phyloP scores from a whole-genome alignment of 768 basidiomycete species.

The Podaxis rugospora region DNA sequence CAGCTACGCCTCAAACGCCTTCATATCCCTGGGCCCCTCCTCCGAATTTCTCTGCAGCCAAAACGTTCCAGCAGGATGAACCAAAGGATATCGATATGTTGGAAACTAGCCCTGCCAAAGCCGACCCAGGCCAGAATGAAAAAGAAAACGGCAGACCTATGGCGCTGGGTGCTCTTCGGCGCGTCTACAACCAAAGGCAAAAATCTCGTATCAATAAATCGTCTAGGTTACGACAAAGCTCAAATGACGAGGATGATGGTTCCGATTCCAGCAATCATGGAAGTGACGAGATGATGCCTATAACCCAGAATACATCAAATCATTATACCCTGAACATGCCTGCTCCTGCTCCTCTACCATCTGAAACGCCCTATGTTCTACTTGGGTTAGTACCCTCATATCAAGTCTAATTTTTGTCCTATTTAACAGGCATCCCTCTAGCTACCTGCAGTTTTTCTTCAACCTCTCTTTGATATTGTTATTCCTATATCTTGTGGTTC shows the following conservation, averaged over 20 bases:
- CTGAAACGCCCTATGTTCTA: conserved; percentile 76
- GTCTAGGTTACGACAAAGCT: conserved; percentile 21
- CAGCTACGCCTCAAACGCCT: conserved; percentile 36
- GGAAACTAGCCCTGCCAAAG: conserved; percentile 57
- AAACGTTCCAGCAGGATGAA: conserved; percentile 54
- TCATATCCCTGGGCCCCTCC: conserved; percentile 66
- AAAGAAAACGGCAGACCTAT: conserved; percentile 38
- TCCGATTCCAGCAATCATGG: conserved; percentile 46
- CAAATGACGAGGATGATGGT: conserved; percentile 35
- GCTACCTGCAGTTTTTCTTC: conserved; percentile 94
- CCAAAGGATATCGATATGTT: conserved; percentile 72
- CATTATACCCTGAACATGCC: conserved; percentile 85
- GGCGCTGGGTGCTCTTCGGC: conserved; percentile 59
- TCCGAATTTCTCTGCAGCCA: conserved; percentile 51
- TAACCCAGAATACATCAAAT: conserved; percentile 59
- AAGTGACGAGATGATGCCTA: conserved; percentile 28
- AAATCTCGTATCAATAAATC: conserved; percentile 32
- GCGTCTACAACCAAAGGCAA: conserved; percentile 61
- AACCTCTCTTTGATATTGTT: conserved; percentile 80
- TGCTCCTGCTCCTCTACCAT: conserved; percentile 47
- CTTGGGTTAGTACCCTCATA: conserved; percentile 60
- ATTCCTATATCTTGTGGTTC: conserved; percentile 79
- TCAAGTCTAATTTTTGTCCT: not conserved
- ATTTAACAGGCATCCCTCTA: conserved; percentile 24
- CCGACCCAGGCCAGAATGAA: conserved; percentile 28